phyloP scores from a whole-genome alignment of 2,329 filamentous ascomycete genomes.

The Colletotrichum abscissum region DNA sequence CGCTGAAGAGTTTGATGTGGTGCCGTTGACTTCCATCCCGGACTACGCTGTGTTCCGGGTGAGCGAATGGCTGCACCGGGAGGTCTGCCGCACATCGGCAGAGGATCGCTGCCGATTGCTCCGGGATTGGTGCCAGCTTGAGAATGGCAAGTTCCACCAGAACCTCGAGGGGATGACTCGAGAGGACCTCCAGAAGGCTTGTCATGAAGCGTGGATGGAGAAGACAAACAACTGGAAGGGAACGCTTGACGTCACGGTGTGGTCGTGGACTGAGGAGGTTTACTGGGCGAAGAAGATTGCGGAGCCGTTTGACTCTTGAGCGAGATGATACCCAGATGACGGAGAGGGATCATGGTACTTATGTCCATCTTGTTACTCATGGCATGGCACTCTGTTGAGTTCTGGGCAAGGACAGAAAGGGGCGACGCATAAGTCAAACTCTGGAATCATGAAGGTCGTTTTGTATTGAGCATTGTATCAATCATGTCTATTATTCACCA shows the following conservation, averaged over 20 bases:
- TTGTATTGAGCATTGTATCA: slow-evolving; percentile 2
- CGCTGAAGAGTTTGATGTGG: not conserved
- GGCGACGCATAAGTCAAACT: no score
- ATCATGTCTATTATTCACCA: slow-evolving; percentile 4
- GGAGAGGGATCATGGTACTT: not conserved
- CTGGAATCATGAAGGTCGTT: not conserved
- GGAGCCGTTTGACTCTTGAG: not conserved
- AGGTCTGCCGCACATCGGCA: not conserved
- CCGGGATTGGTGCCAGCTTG: not conserved
- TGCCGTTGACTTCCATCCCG: not conserved
- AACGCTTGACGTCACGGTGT: not conserved
- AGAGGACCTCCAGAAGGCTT: not conserved
- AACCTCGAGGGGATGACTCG: not conserved
- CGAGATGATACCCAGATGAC: not conserved
- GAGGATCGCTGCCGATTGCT: not conserved
- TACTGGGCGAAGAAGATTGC: not conserved
- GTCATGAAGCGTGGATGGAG: not conserved
- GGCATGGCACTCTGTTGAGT: accelerated
- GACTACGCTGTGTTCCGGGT: not conserved
- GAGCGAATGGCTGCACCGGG: not conserved
- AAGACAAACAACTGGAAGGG: not conserved
- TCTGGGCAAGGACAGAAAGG: not conserved
- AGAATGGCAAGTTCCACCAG: not conserved
- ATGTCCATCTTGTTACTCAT: not conserved
- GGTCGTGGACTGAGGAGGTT: not conserved